phyloP scores from a whole-genome alignment of 2,329 filamentous ascomycete genomes.

The Lachnellula suecica region DNA sequence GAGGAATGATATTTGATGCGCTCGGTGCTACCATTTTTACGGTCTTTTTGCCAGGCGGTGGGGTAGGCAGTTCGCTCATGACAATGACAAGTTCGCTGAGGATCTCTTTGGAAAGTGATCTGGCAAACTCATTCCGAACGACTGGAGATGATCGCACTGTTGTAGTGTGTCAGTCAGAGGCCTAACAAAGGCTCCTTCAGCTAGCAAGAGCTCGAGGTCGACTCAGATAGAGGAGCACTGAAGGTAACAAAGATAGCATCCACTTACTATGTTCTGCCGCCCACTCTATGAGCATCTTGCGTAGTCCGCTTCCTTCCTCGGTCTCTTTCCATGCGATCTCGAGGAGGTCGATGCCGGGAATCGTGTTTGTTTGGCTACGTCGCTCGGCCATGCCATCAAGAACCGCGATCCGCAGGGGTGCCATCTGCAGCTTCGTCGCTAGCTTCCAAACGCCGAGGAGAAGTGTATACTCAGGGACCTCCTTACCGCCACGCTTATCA shows the following conservation, averaged over 20 bases:
- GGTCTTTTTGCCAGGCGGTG: not conserved
- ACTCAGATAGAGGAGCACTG: not conserved
- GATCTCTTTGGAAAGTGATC: constrained; percentile 60
- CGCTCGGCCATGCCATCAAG: constrained; percentile 59
- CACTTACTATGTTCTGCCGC: constrained; percentile 55
- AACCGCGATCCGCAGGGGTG: constrained; percentile 25
- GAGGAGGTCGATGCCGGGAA: constrained; percentile 58
- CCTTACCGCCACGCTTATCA: constrained; percentile 19
- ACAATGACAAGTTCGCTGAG: constrained; percentile 61
- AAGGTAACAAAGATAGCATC: not conserved
- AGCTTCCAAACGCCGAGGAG: constrained; percentile 31
- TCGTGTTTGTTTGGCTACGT: constrained; percentile 50
- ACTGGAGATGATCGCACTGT: constrained; percentile 50
- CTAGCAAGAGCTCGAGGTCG: no score
- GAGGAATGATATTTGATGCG: constrained; percentile 15
- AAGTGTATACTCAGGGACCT: constrained; percentile 26
- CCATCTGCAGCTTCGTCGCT: constrained; percentile 28
- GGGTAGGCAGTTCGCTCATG: constrained; percentile 53
- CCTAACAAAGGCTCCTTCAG: no score
- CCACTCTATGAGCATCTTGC: constrained; percentile 59
- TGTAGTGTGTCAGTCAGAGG: no score
- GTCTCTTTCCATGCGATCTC: constrained; percentile 63
- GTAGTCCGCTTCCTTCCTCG: constrained; percentile 58
- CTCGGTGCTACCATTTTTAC: not conserved
- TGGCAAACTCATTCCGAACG: constrained; percentile 55